These are phyloP conservation scores for Penicillium daleae DNA, from an alignment of 495 filamentous ascomycete species.

Conservation along the genomic window DNA sequence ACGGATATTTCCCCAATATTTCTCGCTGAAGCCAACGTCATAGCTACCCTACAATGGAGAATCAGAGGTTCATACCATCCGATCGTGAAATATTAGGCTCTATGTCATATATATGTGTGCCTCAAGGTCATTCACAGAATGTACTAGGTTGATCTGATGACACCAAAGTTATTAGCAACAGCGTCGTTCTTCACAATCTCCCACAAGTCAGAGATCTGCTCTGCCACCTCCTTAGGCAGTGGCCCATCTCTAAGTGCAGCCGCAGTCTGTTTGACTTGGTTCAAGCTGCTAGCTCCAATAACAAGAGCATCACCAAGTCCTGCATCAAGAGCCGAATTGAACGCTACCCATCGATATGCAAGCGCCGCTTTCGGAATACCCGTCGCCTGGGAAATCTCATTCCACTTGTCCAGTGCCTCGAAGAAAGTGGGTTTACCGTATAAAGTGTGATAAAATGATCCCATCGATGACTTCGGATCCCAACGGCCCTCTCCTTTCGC, in stretches of 20 bases:
- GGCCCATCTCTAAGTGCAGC: background rate
- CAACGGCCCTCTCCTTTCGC: slow-evolving; percentile 2
- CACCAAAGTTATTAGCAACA: slow-evolving; percentile 13
- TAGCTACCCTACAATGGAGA: too few species aligned
- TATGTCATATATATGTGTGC: too few species aligned
- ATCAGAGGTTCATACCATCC: too few species aligned
- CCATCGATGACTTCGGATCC: background rate
- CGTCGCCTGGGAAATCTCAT: background rate
- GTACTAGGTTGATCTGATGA: slow-evolving; percentile 5
- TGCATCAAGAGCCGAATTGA: slow-evolving; percentile 4
- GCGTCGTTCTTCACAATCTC: slow-evolving; percentile 11
- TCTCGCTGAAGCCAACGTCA: too few species aligned
- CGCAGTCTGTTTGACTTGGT: slow-evolving; percentile 2
- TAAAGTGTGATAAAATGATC: background rate
- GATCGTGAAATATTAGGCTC: too few species aligned
- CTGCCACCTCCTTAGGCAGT: background rate
- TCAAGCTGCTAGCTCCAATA: background rate
- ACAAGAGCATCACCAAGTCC: background rate
- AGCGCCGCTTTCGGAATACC: background rate
- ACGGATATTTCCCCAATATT: too few species aligned
- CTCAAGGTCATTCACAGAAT: background rate
- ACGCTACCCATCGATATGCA: slow-evolving; percentile 6
- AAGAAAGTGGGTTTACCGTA: slow-evolving; percentile 1
- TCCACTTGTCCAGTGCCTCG: slow-evolving; percentile 3
- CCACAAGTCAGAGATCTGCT: slow-evolving; percentile 6